A percentile compares a stretch with the other conserved stretches of the same genome.
Evolutionary conservation across 176 grass and related monocot genomes (phyloP).

Genomic region (Carex cristatella): DNA sequence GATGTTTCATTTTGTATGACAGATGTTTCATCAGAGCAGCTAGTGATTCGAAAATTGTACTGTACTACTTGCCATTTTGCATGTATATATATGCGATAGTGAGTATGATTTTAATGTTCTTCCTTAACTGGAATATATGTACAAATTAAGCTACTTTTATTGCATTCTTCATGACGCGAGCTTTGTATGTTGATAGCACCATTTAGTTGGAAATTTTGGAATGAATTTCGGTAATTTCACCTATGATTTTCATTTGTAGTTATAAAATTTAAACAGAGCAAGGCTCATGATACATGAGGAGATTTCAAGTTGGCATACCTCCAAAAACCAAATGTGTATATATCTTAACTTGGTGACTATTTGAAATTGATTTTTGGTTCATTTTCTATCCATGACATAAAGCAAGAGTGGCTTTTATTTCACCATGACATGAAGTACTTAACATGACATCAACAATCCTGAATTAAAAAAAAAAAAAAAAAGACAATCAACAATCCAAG

Average conservation of each 20-base stretch:
- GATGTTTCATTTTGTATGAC: too few species aligned
- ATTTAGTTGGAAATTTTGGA: not conserved
- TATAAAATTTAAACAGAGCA: not conserved
- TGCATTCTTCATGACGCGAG: too few species aligned
- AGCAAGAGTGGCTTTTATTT: conserved; percentile 91
- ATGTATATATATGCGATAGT: not conserved
- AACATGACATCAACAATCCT: conserved; percentile 41
- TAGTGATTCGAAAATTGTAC: too few species aligned
- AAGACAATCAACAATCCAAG: conserved; percentile 42
- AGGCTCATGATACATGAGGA: not conserved
- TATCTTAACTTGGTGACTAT: not conserved
- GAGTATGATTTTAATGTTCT: not conserved
- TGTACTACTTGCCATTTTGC: too few species aligned
- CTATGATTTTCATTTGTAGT: not conserved
- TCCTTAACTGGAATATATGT: not conserved
- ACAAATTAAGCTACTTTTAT: too few species aligned
- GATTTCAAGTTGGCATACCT: not conserved
- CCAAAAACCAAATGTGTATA: not conserved
- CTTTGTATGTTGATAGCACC: too few species aligned
- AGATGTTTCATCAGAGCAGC: too few species aligned
- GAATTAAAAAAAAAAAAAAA: too few species aligned
- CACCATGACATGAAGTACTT: conserved; percentile 98
- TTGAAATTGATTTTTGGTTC: not conserved
- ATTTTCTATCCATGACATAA: conserved; percentile 38
- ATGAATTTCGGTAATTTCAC: not conserved